Conservation (phyloP, 2,329 filamentous ascomycete species). For the Claviceps purpurea region DNA sequence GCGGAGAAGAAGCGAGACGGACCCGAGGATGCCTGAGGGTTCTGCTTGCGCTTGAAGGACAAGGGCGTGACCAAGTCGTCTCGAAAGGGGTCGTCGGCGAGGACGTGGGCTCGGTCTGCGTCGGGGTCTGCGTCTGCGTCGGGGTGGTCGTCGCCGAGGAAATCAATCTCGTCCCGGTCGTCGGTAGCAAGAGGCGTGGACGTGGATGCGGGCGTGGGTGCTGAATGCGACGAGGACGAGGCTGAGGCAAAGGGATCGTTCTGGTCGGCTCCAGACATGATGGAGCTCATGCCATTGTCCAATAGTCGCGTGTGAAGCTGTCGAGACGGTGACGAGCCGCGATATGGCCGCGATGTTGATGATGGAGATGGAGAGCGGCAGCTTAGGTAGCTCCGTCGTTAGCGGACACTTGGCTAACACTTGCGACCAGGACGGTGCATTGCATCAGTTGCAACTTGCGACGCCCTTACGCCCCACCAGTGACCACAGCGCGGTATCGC, state of each 20-base stretch:
- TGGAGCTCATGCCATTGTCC: constrained; percentile 25
- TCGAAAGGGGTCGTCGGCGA: constrained; percentile 41
- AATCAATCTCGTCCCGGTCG: constrained; percentile 34
- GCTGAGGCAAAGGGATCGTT: constrained; percentile 16
- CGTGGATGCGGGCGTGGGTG: constrained; percentile 13
- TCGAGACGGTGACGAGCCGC: neutral
- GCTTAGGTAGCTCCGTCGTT: no score
- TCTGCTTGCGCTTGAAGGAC: constrained; percentile 61
- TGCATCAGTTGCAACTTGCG: no score
- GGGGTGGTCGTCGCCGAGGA: constrained; percentile 16
- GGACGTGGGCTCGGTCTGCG: constrained; percentile 7
- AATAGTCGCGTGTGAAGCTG: neutral
- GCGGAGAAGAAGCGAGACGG: constrained; percentile 36
- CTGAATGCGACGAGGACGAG: constrained; percentile 17
- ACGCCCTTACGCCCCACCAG: no score
- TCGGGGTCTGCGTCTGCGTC: constrained; percentile 15
- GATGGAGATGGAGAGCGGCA: no score
- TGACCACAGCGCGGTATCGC: no score
- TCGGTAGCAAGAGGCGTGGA: constrained; percentile 18
- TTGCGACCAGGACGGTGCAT: no score
- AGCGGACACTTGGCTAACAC: no score
- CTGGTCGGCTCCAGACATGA: constrained; percentile 26
- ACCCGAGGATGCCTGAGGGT: constrained; percentile 31
- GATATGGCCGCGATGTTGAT: neutral
- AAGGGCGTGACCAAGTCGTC: constrained; percentile 36